These are phyloP conservation scores for Platismatia glauca DNA, from an alignment of 495 filamentous ascomycete species.

Conservation along the genomic window DNA sequence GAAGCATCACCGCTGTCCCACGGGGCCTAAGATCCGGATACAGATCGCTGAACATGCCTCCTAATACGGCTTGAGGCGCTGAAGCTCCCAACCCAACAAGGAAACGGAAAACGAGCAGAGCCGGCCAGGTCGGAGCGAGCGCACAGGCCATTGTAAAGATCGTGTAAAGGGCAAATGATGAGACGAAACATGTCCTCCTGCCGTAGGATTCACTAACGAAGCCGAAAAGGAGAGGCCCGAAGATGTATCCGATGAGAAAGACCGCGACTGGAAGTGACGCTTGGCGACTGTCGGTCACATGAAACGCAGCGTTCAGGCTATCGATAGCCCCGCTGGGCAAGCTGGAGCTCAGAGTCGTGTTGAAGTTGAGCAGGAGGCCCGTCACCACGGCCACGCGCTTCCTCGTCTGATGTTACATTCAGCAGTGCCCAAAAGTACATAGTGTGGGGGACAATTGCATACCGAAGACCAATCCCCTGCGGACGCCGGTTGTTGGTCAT, in stretches of 20 bases:
- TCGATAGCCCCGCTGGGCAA: background rate
- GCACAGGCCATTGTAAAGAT: background rate
- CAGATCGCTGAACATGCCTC: background rate
- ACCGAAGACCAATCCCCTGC: too few species aligned
- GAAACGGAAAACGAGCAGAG: background rate
- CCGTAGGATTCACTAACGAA: background rate
- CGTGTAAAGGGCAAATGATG: background rate
- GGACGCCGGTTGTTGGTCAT: too few species aligned
- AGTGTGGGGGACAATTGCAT: too few species aligned
- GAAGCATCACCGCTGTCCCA: background rate
- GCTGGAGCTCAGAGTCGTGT: background rate
- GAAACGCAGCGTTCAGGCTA: background rate
- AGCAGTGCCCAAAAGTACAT: too few species aligned
- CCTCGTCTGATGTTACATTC: too few species aligned
- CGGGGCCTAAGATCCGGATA: background rate
- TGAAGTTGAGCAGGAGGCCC: background rate
- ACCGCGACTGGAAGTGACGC: background rate
- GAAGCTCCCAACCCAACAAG: background rate
- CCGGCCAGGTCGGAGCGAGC: background rate
- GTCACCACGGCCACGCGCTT: background rate
- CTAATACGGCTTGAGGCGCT: background rate
- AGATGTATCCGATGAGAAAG: background rate
- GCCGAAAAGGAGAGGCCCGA: background rate
- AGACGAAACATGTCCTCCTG: background rate
- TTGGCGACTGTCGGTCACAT: background rate